These are phyloP conservation scores for Sphenostylis stenocarpa DNA, from an alignment of 306 rosid genomes.

Conservation along the genomic window DNA sequence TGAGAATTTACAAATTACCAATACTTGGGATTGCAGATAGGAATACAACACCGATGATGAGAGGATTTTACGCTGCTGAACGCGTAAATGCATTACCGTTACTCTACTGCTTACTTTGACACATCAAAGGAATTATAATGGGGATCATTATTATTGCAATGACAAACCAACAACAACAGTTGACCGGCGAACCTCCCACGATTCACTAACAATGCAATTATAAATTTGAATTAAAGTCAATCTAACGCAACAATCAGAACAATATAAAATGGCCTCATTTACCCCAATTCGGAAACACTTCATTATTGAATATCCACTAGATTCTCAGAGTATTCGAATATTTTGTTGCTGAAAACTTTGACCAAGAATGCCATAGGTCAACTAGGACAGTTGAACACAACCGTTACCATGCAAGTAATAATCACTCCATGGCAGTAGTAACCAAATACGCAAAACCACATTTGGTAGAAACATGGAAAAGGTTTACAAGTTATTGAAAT, in stretches of 20 bases:
- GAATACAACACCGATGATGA: background rate
- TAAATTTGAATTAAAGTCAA: background rate
- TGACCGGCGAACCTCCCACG: background rate
- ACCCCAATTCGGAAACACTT: constrained; percentile 3
- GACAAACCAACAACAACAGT: background rate
- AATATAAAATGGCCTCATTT: background rate
- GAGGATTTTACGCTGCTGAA: background rate
- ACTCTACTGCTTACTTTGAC: background rate
- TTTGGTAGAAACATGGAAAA: background rate
- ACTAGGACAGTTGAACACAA: background rate
- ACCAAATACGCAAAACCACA: background rate
- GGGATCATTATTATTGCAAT: background rate
- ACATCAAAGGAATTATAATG: background rate
- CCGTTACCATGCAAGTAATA: background rate
- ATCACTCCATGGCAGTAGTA: background rate
- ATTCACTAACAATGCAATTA: background rate
- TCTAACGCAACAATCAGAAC: background rate
- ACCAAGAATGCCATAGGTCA: background rate
- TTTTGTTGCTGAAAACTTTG: background rate
- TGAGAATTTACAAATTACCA: background rate
- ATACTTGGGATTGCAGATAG: background rate
- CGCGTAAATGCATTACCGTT: background rate
- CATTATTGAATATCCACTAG: background rate
- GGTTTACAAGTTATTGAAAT: background rate
- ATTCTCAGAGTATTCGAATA: background rate